Base-by-base conservation (phyloP, 2,329 filamentous ascomycete species). In the Nemania abortiva region DNA sequence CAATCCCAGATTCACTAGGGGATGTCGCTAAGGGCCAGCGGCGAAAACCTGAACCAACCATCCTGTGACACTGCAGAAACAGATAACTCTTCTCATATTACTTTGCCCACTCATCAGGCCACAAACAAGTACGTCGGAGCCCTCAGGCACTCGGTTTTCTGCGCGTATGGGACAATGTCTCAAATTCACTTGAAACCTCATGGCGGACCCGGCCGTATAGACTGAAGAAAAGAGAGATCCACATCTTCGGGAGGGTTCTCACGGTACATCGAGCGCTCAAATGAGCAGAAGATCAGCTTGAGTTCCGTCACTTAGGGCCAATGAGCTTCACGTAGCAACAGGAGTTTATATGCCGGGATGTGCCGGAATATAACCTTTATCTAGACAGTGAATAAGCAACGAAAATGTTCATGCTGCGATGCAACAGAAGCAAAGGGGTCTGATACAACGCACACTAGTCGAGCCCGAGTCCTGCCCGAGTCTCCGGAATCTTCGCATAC, bases 351-450 rank as follows among this genome's bases (percentile, higher is more conserved):
- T 13, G 18, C 57, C 57, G 53, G 63, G 54, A 37, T 39, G 63
- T 63, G 52, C 52, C 54, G 54, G 59, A 59, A 57, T 50, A 57
- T 54, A 59, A 56, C 54, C 22, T 53, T 9, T 37, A 37, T 37
- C 34, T 34, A 49, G 53, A 59, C 39, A 68, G 24, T 52, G 63
- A 63, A 57, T 50, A 63, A 62, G 59, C 53, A 58, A 52, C 42
- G 13, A 24, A 47, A 22, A 59, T 66, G 15, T 66, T 59, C 24
- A 27, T 64, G 56, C 66, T 69, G 66, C 66, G 56, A 71, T 69
- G 66, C 59, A 69, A 71, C 63, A 61, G 56, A 34, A 68, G 37
- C 24, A 62, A 64, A 50, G 57, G 58, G 64, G 67, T 53, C 70
- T 64, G 64, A 71, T 70, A 70, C 67, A 52, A 64, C 47, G 54